Evolutionary conservation across 2,329 filamentous ascomycete species (phyloP).

Genomic region (Alternaria triticimaculans): DNA sequence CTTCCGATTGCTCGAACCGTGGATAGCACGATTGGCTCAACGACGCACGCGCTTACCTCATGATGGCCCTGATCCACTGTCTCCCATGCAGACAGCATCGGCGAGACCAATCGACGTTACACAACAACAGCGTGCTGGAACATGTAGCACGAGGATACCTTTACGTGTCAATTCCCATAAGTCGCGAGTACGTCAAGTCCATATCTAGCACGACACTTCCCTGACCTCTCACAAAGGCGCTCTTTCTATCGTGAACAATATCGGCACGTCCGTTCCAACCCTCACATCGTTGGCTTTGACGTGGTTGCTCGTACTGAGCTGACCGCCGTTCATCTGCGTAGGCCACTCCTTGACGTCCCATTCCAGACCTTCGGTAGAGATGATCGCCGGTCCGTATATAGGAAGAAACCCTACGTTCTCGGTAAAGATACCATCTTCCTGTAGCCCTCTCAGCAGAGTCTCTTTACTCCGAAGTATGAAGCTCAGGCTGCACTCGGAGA

Average conservation of each 20-base stretch:
- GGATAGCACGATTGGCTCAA: not conserved
- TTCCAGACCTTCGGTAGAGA: slow-evolving; percentile 80
- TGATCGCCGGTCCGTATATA: slow-evolving; percentile 76
- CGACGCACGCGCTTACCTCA: not conserved
- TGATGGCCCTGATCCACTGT: not conserved
- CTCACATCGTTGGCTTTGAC: slow-evolving; percentile 50
- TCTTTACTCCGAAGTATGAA: slow-evolving; percentile 75
- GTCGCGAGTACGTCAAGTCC: not conserved
- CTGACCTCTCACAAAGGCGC: slow-evolving; percentile 5
- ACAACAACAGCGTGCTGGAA: not conserved
- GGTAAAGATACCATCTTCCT: slow-evolving; percentile 63
- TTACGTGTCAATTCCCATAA: not conserved
- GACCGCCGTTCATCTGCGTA: slow-evolving; percentile 58
- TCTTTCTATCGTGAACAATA: slow-evolving; percentile 58
- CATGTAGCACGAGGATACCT: not conserved
- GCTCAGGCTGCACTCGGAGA: slow-evolving; percentile 81
- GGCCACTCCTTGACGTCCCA: slow-evolving; percentile 90
- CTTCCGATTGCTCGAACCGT: not conserved
- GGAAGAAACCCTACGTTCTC: slow-evolving; percentile 88
- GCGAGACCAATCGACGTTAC: not conserved
- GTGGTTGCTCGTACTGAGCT: slow-evolving; percentile 60
- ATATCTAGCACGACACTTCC: not conserved
- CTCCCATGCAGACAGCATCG: not conserved
- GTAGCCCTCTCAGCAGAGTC: slow-evolving; percentile 71
- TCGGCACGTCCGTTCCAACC: slow-evolving; percentile 51